Evolutionary conservation across 78 protist species (phyloP), one percentile per base, ranked within the genome.

Genomic region (Dictyostelium intermedium): DNA sequence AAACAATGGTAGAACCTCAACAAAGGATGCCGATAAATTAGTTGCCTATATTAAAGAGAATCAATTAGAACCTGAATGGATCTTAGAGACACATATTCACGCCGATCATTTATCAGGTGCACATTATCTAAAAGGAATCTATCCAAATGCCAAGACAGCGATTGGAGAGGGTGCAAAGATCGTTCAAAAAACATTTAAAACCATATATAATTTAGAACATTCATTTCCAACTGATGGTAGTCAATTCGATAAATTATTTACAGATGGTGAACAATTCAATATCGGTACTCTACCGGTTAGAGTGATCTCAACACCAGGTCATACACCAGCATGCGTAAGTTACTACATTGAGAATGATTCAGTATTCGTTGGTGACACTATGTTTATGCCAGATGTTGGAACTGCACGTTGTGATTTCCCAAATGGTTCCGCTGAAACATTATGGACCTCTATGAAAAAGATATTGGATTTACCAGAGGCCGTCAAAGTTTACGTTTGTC

Each of bases 331-430:
- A n/a, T 96, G 97, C 77, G 85, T 86, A 7, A 72, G 87, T 45
- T 96, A 96, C 72, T 85, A 87, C 45, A 50, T 91, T n/a, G 94
- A 63, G 23, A 83, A 79, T 16, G 92, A 91, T 73, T 50, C 70
- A 47, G 83, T 85, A 27, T 96, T 96, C 50, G 96, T 85, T 16
- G 97, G 97, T 43, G 97, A 96, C 82, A 96, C 97, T n/a, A 79
- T 96, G 50, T 95, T 95, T 74, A 78, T 91, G 84, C 97, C 97
- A 41, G 97, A 96, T 69, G 92, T 84, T 70, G 97, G 97, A 41
- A 92, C 93, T 27, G 97, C 97, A 6, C 83, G 97, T 34, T 91
- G 96, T 23, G 97, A 96, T 72, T 96, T 96, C 35, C 97, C 97
- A 27, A 91, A 87, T 27, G 97, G 97, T 20, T 39, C 79, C 10